Conservation (phyloP, 441 rosid species). For the Syzygium malaccense region DNA sequence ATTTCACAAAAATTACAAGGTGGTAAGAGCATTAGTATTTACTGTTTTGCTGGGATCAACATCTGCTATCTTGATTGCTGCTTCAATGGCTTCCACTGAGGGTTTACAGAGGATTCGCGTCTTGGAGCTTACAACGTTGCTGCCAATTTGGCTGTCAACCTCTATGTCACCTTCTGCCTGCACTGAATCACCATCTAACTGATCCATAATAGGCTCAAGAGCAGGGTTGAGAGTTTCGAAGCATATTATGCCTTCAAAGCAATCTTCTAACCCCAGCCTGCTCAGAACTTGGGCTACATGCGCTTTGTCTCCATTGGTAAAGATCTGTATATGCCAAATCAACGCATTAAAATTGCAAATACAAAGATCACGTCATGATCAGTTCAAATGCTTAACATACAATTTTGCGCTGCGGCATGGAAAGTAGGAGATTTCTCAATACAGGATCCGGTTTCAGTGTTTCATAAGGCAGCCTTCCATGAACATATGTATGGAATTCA, state of each 20-base stretch:
- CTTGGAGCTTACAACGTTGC: conserved; percentile 4
- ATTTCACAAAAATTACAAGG: background rate
- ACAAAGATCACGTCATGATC: background rate
- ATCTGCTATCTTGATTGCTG: conserved; percentile 42
- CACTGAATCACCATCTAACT: conserved; percentile 11
- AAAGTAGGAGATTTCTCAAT: conserved; percentile 50
- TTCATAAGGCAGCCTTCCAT: conserved; percentile 51
- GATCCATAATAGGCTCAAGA: conserved; percentile 14
- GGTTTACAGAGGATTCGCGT: conserved; percentile 50
- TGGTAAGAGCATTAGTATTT: background rate
- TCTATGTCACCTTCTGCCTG: conserved; percentile 8
- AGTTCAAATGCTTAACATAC: conserved; percentile 19
- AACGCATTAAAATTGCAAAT: background rate
- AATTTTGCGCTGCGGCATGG: conserved; percentile 53
- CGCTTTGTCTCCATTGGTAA: conserved; percentile 53
- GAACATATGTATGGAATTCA: conserved; percentile 52
- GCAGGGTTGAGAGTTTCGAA: conserved; percentile 62
- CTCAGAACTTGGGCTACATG: conserved; percentile 36
- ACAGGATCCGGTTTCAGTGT: conserved; percentile 40
- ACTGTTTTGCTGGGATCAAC: conserved; percentile 55
- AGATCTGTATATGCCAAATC: conserved; percentile 27
- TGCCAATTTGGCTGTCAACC: background rate
- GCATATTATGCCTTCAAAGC: conserved; percentile 65
- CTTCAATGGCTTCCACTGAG: conserved; percentile 44
- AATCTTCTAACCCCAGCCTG: conserved; percentile 48